Evolutionary conservation across 108 stramenopile species (phyloP), one percentile per base, ranked within the genome.

Genomic region (Skeletonema marinoi): DNA sequence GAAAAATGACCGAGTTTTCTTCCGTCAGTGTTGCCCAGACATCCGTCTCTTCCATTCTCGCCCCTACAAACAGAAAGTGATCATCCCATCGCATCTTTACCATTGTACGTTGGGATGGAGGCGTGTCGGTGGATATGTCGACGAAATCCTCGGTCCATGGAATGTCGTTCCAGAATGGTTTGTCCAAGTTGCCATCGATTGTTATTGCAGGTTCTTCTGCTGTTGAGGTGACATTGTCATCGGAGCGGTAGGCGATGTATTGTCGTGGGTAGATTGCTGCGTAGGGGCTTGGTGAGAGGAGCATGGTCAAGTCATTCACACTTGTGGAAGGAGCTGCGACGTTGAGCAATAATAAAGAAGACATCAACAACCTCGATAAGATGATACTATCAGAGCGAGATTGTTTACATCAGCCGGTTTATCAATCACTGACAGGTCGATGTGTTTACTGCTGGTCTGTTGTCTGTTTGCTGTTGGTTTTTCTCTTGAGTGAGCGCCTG

Each of bases 71-170:
- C 36, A 95, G 77, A 70, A 88, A 85, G 17, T 86, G 65, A 41
- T 96, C 92, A 75, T 96, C 94, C 88, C 91, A 93, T 16, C 89
- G 39, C 66, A 92, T 90, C 69, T 96, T 96, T 60, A 89, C 86
- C 19, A 79, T 82, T 0, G 94, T 96, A 11, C 65, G 71, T 74
- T 83, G 86, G 32, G 66, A 56, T 10, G 90, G 87, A 39, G 71
- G 21, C 4, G 65, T 76, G 7, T 64, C 48, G 44, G 83, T 80
- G 12, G 88, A 87, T 68, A 96, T 96, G 69, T 96, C 94, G 14
- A 91, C 92, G 76, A 93, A 96, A 30, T 73, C 58, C 5, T 90
- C 86, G 25, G 88, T 83, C 89, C 91, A 96, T 2, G 80, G 86
- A 33, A 88, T 89, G 13, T 67, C 62, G 5, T 70, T 60, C 94